A percentile compares a stretch with the other conserved stretches of the same genome.
Conservation (phyloP, 495 filamentous ascomycete genomes). For the Pseudevernia furfuracea region DNA sequence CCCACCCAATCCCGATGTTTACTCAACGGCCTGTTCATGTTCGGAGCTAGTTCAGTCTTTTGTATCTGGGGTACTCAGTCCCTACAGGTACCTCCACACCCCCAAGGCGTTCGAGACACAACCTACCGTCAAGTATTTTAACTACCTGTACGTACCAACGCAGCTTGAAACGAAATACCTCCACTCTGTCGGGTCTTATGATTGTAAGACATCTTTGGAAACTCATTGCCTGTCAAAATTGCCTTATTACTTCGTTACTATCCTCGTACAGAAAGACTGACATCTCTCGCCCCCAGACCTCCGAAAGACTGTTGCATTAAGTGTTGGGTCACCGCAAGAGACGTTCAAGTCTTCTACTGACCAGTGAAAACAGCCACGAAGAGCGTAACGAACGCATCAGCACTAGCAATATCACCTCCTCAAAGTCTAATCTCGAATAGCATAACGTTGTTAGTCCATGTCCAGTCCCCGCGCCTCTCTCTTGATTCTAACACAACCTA, state of each 20-base stretch:
- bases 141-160: not conserved
- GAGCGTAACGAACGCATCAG: not conserved
- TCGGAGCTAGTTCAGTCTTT: not conserved
- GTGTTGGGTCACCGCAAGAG: constrained; percentile 9
- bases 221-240: not conserved
- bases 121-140: not conserved
- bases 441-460: not conserved
- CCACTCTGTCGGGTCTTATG: not conserved
- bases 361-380: not conserved
- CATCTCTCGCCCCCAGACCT: not conserved
- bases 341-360: constrained; percentile 16
- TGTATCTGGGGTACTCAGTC: not conserved
- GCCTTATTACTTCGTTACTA: not conserved
- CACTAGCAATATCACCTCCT: not conserved
- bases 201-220: not conserved
- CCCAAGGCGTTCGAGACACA: not conserved
- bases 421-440: constrained; percentile 1
- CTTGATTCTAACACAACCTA: not conserved
- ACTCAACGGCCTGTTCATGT: constrained; percentile 14
- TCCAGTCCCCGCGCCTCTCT: not conserved
- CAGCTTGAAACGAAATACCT: not conserved
- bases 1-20: not conserved
- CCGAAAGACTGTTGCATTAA: constrained; percentile 11
- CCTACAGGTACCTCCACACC: not conserved
- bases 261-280: not conserved